Evolutionary conservation across 129 eudicot genomes (phyloP), one percentile per base, ranked within the genome.

Genomic region (Flaveria brownii): DNA sequence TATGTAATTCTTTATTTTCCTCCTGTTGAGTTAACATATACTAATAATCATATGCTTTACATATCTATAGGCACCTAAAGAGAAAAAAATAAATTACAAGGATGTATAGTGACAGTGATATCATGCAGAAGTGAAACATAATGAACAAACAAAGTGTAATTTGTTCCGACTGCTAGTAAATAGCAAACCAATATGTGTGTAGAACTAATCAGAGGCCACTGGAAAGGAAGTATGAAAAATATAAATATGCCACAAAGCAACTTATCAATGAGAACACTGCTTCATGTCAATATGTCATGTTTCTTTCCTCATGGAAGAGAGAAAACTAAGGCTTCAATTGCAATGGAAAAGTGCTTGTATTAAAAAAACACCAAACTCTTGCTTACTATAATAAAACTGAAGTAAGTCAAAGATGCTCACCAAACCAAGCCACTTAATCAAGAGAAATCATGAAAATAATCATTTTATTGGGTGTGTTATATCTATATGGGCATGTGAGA

Each of bases 1-100:
- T 87, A 28, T 64, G 86, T 16, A 84, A 66, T 45, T 88, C 73
- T 77, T 93, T 83, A 65, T 81, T 81, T 72, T 83, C 84, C 30
- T 87, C 92, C 98, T 93, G 87, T 52, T 33, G 55, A 51, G 39
- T 54, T 26, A 62, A 68, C 28, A 28, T 68, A 47, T 68, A 57
- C 41, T 11, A 45, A 9, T 11, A 45, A 45, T 9, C 1, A 76
- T 65, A 41, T 14, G 39, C 46, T 46, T 71, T 9, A 65, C 17
- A 49, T 59, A 14, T 61, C 68, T 61, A 4, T 61, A 61, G 65
- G 42, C 20, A 7, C 16, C 5, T 12, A 17, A 73, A 73, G 9
- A 16, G 22, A 60, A 42, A 57, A 39, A 57, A 16, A 55, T 36
- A 5, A 72, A 28, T 71, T 52, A 71, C 64, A 71, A 9, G 30